phyloP scores from a whole-genome alignment of 768 basidiomycete species.

The Tulasnella sp. region DNA sequence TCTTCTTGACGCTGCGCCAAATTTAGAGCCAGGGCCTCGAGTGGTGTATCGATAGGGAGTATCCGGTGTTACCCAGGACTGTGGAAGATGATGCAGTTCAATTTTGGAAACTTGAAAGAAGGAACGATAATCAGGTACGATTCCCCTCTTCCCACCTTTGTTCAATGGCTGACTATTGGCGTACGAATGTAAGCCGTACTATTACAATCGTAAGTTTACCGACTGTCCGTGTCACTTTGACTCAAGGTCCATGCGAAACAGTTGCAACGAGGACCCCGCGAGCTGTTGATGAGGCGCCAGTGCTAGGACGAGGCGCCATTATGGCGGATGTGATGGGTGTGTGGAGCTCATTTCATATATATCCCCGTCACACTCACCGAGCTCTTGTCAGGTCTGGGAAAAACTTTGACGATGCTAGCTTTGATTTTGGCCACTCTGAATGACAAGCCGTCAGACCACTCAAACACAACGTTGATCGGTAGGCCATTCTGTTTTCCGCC shows the following conservation, averaged over 20 bases:
- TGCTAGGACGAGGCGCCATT: constrained; percentile 71
- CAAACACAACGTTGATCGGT: constrained; percentile 72
- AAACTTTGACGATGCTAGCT: constrained; percentile 81
- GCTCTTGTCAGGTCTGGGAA: constrained; percentile 39
- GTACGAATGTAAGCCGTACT: constrained; percentile 38
- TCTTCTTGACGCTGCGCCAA: constrained; percentile 1
- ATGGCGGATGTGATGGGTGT: constrained; percentile 85
- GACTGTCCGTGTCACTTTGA: too few relatives aligned
- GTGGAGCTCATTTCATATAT: neutral
- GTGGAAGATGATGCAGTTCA: constrained; percentile 66
- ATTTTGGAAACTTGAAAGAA: constrained; percentile 75
- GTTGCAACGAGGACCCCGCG: constrained; percentile 78
- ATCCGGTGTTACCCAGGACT: constrained; percentile 56
- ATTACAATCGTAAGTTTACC: constrained; percentile 62
- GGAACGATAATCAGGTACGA: constrained; percentile 41
- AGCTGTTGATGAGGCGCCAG: constrained; percentile 42
- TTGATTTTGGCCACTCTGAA: constrained; percentile 65
- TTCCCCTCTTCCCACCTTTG: neutral
- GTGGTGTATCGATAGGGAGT: constrained; percentile 76
- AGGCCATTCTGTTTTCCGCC: constrained; percentile 19
- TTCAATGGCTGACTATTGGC: neutral
- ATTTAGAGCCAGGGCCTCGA: constrained; percentile 64
- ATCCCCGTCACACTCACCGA: constrained; percentile 20
- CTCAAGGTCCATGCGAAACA: too few relatives aligned
- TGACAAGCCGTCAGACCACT: constrained; percentile 44